A percentile compares a stretch with the other conserved stretches of the same genome.
Conservation (phyloP, 2,329 filamentous ascomycete species). For the Rhynchosporium agropyri region DNA sequence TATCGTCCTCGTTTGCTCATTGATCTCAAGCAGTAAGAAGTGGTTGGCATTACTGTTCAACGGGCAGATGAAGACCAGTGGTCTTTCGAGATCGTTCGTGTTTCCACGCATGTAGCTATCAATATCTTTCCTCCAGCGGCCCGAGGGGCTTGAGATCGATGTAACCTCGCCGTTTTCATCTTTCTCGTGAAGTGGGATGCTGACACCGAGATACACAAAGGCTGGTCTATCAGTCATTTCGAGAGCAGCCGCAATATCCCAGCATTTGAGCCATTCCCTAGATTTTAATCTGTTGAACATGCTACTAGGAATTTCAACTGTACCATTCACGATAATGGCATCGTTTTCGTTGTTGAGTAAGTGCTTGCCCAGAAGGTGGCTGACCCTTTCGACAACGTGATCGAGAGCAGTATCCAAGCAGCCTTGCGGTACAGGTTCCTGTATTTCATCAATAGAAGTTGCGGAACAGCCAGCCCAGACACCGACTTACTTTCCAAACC, state of each 20-base stretch:
- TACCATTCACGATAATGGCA: neutral
- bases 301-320: neutral
- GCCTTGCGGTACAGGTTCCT: no score
- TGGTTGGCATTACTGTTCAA: conserved; percentile 35
- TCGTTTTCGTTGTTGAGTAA: conserved; percentile 6
- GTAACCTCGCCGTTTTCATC: conserved; percentile 25
- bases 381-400: no score
- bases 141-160: conserved; percentile 24
- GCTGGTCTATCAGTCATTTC: conserved; percentile 36
- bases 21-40: conserved; percentile 39
- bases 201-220: conserved; percentile 32
- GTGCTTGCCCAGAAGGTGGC: no score
- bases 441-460: conserved; percentile 20
- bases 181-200: conserved; percentile 32
- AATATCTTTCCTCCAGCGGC: conserved; percentile 29
- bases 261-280: conserved; percentile 33
- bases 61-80: conserved; percentile 30
- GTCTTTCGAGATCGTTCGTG: conserved; percentile 21
- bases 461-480: conserved; percentile 4
- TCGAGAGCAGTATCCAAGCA: no score
- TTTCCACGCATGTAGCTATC: conserved; percentile 24
- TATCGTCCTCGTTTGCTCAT: conserved; percentile 36
- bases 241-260: conserved; percentile 32
- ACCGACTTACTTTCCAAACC: no score
- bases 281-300: conserved; percentile 32